These are phyloP conservation scores for Backusella tuberculispora DNA, from an alignment of 192 early-diverging fungal species.

Conservation along the genomic window DNA sequence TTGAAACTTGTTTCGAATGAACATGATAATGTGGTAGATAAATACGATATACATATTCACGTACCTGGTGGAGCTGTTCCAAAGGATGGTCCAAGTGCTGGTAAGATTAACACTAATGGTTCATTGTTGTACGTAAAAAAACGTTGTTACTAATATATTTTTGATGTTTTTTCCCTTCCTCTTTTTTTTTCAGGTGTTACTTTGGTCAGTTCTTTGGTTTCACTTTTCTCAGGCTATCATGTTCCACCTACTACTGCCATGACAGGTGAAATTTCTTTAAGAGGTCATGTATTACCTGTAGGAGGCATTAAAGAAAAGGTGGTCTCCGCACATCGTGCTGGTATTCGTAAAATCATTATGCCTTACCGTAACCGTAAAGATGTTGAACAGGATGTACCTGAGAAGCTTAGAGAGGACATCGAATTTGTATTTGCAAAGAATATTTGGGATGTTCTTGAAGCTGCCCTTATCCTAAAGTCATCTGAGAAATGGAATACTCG, in stretches of 20 bases:
- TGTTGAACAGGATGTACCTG: constrained; percentile 70
- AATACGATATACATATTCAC: constrained; percentile 81
- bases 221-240: constrained; percentile 62
- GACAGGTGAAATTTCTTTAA: constrained; percentile 88
- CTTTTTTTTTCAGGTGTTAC: constrained; percentile 49
- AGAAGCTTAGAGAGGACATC: constrained; percentile 63
- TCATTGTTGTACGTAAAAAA: not conserved
- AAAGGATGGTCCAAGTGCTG: constrained; percentile 82
- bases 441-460: constrained; percentile 64
- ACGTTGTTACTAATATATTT: not conserved
- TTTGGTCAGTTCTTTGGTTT: constrained; percentile 79
- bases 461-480: constrained; percentile 42
- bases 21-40: constrained; percentile 46
- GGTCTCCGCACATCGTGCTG: constrained; percentile 78
- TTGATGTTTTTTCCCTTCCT: not conserved
- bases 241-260: constrained; percentile 67
- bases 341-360: constrained; percentile 71
- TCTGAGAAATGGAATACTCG: constrained; percentile 21
- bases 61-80: constrained; percentile 79
- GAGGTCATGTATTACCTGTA: constrained; percentile 79
- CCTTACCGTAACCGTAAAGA: constrained; percentile 75
- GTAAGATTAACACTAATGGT: constrained; percentile 18
- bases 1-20: constrained; percentile 53
- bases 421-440: constrained; percentile 68
- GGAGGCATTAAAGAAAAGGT: constrained; percentile 91